These are phyloP conservation scores for Emmonsiellopsis sp. DNA, from an alignment of 2,329 filamentous ascomycete species.

Conservation along the genomic window DNA sequence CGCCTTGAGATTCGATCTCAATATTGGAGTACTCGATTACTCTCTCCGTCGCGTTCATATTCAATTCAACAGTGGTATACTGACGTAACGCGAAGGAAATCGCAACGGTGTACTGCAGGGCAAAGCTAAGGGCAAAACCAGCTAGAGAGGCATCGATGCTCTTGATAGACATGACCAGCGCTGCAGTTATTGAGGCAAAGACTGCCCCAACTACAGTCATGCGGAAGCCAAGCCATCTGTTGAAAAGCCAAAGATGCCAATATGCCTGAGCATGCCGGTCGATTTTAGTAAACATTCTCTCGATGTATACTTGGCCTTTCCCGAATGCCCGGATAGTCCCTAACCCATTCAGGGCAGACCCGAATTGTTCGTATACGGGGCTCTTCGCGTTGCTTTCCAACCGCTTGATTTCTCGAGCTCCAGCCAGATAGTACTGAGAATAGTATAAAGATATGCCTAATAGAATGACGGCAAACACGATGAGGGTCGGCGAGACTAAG, in stretches of 20 bases:
- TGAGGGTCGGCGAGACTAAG: constrained; percentile 58
- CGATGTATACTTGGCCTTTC: constrained; percentile 56
- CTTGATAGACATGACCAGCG: constrained; percentile 52
- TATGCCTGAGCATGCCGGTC: constrained; percentile 58
- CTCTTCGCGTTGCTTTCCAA: constrained; percentile 69
- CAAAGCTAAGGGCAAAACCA: constrained; percentile 66
- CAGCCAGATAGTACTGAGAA: constrained; percentile 55
- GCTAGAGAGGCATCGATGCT: constrained; percentile 60
- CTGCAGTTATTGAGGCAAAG: constrained; percentile 57
- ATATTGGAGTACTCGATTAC: constrained; percentile 66
- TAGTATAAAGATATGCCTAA: constrained; percentile 49
- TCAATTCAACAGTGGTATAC: constrained; percentile 62
- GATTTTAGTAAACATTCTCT: constrained; percentile 59
- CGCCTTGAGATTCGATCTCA: constrained; percentile 56
- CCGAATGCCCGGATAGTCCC: constrained; percentile 67
- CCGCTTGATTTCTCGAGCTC: constrained; percentile 64
- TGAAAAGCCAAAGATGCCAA: constrained; percentile 62
- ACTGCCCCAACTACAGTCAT: constrained; percentile 60
- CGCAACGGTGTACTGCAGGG: constrained; percentile 56
- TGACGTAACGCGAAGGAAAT: constrained; percentile 58
- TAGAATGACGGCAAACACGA: constrained; percentile 52
- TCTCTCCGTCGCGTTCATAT: constrained; percentile 70
- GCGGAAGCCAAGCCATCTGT: constrained; percentile 67
- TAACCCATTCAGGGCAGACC: constrained; percentile 61
- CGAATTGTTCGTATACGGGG: constrained; percentile 72